Percentiles rank a stretch among this genome's conserved stretches.
These are phyloP conservation scores for Daldinia vernicosa DNA, from an alignment of 495 filamentous ascomycete species.

Conservation along the genomic window DNA sequence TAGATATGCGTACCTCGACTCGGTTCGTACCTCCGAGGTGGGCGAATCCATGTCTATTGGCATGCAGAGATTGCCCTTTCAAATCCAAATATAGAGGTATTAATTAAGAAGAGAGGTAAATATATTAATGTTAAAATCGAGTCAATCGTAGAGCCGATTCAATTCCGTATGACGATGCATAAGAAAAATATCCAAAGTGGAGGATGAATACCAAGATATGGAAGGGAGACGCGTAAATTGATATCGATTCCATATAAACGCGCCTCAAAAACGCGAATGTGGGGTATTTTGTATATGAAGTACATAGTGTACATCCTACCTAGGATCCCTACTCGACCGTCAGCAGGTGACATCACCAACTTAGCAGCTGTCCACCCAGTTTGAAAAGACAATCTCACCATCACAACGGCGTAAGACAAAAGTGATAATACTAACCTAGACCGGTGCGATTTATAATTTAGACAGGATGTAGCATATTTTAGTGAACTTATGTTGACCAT, in stretches of 20 bases:
- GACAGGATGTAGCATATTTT: background rate
- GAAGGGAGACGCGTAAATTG: conserved; percentile 41
- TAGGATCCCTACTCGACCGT: background rate
- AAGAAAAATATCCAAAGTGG: background rate
- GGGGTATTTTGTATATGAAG: conserved; percentile 3
- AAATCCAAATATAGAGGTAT: background rate
- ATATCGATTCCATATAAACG: conserved; percentile 19
- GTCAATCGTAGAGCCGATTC: background rate
- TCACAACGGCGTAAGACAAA: background rate
- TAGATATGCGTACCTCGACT: conserved; percentile 13
- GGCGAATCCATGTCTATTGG: conserved; percentile 8
- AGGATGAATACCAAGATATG: background rate
- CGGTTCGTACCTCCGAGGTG: background rate
- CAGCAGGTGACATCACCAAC: conserved; percentile 2
- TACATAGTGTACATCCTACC: too few species aligned
- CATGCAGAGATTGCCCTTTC: background rate
- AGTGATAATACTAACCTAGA: background rate
- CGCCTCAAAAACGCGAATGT: conserved; percentile 40
- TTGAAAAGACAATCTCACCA: background rate
- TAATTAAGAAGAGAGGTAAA: background rate
- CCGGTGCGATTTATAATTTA: background rate
- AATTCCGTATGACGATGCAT: background rate
- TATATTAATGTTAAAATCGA: background rate
- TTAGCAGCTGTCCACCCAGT: conserved; percentile 13
- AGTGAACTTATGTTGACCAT: conserved; percentile 16